Percentiles rank a stretch among this genome's conserved stretches.
phyloP scores from a whole-genome alignment of 1,139 yeast genomes.

The Yamadazyma atlantica region DNA sequence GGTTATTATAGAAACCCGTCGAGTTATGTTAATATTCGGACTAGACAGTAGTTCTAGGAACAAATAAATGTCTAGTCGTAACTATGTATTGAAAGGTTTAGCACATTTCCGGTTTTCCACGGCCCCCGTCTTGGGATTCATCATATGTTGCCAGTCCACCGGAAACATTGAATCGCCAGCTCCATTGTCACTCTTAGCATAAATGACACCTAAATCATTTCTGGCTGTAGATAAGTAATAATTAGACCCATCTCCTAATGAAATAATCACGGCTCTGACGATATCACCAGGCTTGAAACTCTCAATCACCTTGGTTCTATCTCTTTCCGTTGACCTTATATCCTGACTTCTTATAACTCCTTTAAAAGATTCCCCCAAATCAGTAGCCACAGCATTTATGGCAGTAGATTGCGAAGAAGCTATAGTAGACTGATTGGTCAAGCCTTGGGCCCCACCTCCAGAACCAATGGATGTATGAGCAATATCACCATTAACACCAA shows the following conservation, averaged over 20 bases:
- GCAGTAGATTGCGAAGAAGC: constrained; percentile 43
- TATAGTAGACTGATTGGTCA: constrained; percentile 41
- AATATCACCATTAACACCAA: constrained; percentile 59
- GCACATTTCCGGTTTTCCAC: constrained; percentile 89
- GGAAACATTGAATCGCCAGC: constrained; percentile 86
- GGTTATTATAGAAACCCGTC: background rate
- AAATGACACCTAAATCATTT: constrained; percentile 90
- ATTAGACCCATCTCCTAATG: constrained; percentile 91
- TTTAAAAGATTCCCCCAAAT: constrained; percentile 86
- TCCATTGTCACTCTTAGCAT: constrained; percentile 71
- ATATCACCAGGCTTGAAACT: constrained; percentile 92
- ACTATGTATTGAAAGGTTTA: constrained; percentile 49
- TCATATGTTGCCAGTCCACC: constrained; percentile 95
- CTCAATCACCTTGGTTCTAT: constrained; percentile 74
- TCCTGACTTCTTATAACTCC: constrained; percentile 89
- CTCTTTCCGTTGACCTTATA: constrained; percentile 87
- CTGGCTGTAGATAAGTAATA: constrained; percentile 88
- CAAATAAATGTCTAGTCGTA: too few relatives aligned
- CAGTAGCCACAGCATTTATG: constrained; percentile 48
- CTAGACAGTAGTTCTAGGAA: too few relatives aligned
- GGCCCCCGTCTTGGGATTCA: constrained; percentile 69
- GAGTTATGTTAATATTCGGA: too few relatives aligned
- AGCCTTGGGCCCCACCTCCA: constrained; percentile 56
- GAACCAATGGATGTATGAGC: constrained; percentile 41
- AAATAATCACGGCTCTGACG: constrained; percentile 72